Evolutionary conservation across 495 filamentous ascomycete genomes (phyloP), one percentile per base, ranked within the genome.

Genomic region (Bacidia gigantensis): DNA sequence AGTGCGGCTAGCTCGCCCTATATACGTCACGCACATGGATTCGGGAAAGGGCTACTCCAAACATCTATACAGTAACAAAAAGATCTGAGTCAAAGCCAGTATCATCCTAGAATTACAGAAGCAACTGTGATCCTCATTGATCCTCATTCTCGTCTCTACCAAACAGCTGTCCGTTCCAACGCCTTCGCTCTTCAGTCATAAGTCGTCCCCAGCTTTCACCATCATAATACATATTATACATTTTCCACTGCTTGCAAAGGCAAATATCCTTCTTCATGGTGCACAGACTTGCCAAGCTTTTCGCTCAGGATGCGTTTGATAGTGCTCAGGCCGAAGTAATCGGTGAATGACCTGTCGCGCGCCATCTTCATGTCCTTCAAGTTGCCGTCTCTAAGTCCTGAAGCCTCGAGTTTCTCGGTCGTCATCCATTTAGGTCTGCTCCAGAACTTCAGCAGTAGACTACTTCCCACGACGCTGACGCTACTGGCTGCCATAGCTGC

Each of bases 401-500:
- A 40, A 23, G 38, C 42, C 26, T 80, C 80, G 21, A 84, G 64
- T 32, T 77, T 68, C 12, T 78, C 79, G 46, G 83, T 78, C 17
- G 84, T 76, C 92, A 97, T 94, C 90, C 90, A 99, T 11, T 65
- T 61, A 2, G 92, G 92, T 14, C 92, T 73, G 50, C 69, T 78
- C 92, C 92, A 99, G 57, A 84, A 83, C 60, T 86, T 95, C 46
- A 99, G 69, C 29, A 89, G 71, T 44, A 97, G 66, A 61, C 81
- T 86, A 60, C 84, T 90, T 7, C 79, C 73, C 0, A 97, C 90
- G 7, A 99, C 92, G 49, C 84, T 90, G 26, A 97, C 84, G 55
- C 85, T 90, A 38, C 83, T 89, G 39, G 74, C 76, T 3, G 90
- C 93, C 92, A 99, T 99, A 18, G 93, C 93, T 2, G 82, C 86